These are phyloP conservation scores for Fusarium sp. DNA, from an alignment of 2,329 filamentous ascomycete species.

Conservation along the genomic window DNA sequence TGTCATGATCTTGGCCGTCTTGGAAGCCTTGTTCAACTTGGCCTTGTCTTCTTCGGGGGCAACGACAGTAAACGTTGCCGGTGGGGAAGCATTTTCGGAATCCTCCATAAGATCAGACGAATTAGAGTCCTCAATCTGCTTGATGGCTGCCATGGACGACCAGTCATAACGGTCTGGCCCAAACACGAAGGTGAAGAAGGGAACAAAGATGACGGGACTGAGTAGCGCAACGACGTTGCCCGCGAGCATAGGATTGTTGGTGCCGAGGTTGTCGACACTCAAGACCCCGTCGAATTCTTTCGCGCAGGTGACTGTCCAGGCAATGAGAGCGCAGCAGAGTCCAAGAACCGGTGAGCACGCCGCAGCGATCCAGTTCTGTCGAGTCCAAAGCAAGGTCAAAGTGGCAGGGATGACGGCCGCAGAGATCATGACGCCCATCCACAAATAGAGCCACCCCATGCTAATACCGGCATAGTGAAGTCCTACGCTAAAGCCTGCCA, in stretches of 20 bases:
- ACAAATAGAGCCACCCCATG: slow-evolving; percentile 89
- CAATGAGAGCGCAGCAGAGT: slow-evolving; percentile 73
- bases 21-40: slow-evolving; percentile 66
- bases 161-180: slow-evolving; percentile 83
- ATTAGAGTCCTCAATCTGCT: slow-evolving; percentile 76
- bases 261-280: slow-evolving; percentile 79
- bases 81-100: not conserved
- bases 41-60: slow-evolving; percentile 55
- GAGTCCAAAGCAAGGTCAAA: slow-evolving; percentile 82
- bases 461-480: slow-evolving; percentile 80
- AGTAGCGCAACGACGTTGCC: slow-evolving; percentile 88
- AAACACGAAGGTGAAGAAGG: slow-evolving; percentile 75
- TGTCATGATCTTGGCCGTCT: slow-evolving; percentile 55
- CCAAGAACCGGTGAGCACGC: slow-evolving; percentile 76
- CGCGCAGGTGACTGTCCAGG: slow-evolving; percentile 78
- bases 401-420: slow-evolving; percentile 86
- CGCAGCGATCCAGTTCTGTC: slow-evolving; percentile 80
- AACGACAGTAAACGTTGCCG: slow-evolving; percentile 16
- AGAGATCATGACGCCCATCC: slow-evolving; percentile 93
- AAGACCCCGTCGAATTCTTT: slow-evolving; percentile 76
- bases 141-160: slow-evolving; percentile 83
- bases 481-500: slow-evolving; percentile 82
- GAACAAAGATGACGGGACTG: slow-evolving; percentile 79
- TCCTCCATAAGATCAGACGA: slow-evolving; percentile 26
- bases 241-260: slow-evolving; percentile 87